These are phyloP conservation scores for Lecanosticta acicola DNA, from an alignment of 2,329 filamentous ascomycete genomes.

Conservation along the genomic window DNA sequence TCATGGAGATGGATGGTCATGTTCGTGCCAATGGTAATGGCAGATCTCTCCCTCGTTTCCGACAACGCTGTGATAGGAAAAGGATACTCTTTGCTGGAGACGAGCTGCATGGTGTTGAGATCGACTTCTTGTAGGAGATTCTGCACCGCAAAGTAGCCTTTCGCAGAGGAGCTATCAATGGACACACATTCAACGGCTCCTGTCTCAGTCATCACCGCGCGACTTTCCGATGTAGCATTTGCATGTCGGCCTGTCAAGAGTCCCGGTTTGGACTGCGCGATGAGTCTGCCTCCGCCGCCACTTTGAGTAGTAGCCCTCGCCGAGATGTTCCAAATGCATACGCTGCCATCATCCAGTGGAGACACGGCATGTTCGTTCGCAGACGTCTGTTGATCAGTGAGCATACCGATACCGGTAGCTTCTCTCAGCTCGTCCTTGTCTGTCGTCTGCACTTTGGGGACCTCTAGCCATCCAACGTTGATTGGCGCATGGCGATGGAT, in stretches of 20 bases:
- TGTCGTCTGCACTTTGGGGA: constrained; percentile 43
- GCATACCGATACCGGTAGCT: constrained; percentile 62
- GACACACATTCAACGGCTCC: constrained; percentile 75
- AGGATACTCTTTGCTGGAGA: constrained; percentile 67
- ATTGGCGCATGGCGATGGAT: constrained; percentile 73
- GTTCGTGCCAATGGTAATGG: constrained; percentile 78
- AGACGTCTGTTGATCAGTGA: constrained; percentile 54
- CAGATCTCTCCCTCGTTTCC: constrained; percentile 57
- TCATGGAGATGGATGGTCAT: constrained; percentile 79
- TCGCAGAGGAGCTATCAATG: constrained; percentile 61
- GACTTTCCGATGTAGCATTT: constrained; percentile 41
- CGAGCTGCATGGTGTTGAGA: constrained; percentile 62
- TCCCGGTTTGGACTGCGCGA: constrained; percentile 60
- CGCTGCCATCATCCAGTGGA: constrained; percentile 77
- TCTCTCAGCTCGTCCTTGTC: constrained; percentile 51
- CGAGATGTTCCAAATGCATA: constrained; percentile 71
- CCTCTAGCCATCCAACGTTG: constrained; percentile 70
- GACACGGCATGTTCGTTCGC: constrained; percentile 60
- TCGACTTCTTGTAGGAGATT: constrained; percentile 77
- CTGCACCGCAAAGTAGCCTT: constrained; percentile 75
- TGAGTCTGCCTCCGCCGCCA: constrained; percentile 50
- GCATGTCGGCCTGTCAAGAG: constrained; percentile 58
- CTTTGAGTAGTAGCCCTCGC: constrained; percentile 15
- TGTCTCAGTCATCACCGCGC: constrained; percentile 62
- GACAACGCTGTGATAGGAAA: constrained; percentile 82